Base-by-base conservation (phyloP, 2,329 filamentous ascomycete genomes). In the Aspergillus viridinutans region DNA sequence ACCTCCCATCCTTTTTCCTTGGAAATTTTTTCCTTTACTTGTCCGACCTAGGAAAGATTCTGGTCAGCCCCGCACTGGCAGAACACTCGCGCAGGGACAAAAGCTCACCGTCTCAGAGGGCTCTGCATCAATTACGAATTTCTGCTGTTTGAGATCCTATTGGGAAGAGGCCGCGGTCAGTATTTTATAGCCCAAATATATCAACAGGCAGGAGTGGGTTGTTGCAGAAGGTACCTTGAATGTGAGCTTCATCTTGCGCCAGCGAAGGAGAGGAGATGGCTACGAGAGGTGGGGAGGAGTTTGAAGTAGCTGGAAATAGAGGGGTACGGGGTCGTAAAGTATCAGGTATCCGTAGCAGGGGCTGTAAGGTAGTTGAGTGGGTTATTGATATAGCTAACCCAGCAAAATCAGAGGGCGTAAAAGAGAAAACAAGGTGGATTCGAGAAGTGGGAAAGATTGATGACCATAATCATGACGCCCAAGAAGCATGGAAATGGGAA, bases 121-220 rank as follows among this genome's bases (percentile, higher is more conserved):
- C 76, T 97, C 92, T 72, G 92, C 90, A 67, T 97, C 93, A 81
- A 99, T 89, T 71, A 88, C 87, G 80, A 99, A 99, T 82, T 97
- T 97, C 76, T 97, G 90, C 78, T 97, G 94, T 83, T 97, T 97
- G 72, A 99, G 84, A 81, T 99, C 94, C 92, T 97, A 54, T 60
- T 53, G 50, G 48, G 61, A 61, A 49, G 48, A 53, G 56, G 59
- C 40, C 45, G 49, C 49, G 14, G 59, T 71, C 55, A 72, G 62
- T 60, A 48, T 50, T 48, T 35, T 43, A 14, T 17, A 20, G 8
- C n/a, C n/a, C 12, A 25, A 35, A 14, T 20, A 9, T 8, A 26
- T 40, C 43, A 9, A 35, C n/a, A 56, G 55, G 55, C 54, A 58
- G 56, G 58, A 62, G 61, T 61, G 57, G 64, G 62, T 64, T 59